Percentiles rank a stretch among this genome's conserved stretches.
These are phyloP conservation scores for Ogataea neopini DNA, from an alignment of 805 yeast genomes.

Conservation along the genomic window DNA sequence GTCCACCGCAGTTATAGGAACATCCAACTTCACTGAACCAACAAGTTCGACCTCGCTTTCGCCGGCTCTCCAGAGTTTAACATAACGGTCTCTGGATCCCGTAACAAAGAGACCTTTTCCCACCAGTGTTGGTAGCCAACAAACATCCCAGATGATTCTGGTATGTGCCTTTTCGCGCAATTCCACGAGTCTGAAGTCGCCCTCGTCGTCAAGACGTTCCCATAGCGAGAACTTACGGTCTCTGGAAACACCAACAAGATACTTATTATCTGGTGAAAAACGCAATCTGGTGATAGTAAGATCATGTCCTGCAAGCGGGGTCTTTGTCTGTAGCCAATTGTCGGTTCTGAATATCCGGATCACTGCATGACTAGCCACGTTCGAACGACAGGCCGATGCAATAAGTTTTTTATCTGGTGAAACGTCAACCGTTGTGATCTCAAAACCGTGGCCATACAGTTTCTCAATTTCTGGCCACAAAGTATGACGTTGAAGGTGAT, in stretches of 20 bases:
- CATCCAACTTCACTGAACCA: slow-evolving; percentile 44
- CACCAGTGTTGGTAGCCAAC: slow-evolving; percentile 67
- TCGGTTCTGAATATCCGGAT: slow-evolving; percentile 69
- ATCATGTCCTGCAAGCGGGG: slow-evolving; percentile 68
- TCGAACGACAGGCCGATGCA: slow-evolving; percentile 92
- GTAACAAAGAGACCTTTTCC: slow-evolving; percentile 63
- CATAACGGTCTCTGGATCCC: slow-evolving; percentile 77
- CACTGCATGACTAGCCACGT: slow-evolving; percentile 80
- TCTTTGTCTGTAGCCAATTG: slow-evolving; percentile 60
- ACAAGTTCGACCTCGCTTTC: slow-evolving; percentile 35
- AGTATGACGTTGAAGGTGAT: slow-evolving; percentile 86
- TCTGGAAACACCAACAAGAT: slow-evolving; percentile 77
- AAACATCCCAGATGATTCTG: slow-evolving; percentile 93
- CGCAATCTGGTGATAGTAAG: slow-evolving; percentile 82
- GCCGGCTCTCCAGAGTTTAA: slow-evolving; percentile 64
- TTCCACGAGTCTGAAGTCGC: slow-evolving; percentile 30
- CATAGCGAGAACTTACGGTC: slow-evolving; percentile 86
- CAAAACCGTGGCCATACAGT: slow-evolving; percentile 97
- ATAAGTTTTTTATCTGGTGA: slow-evolving; percentile 62
- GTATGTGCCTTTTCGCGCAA: slow-evolving; percentile 73
- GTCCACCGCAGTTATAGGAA: slow-evolving; percentile 70
- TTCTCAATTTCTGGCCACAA: slow-evolving; percentile 95
- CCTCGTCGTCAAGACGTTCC: slow-evolving; percentile 41
- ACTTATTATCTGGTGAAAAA: slow-evolving; percentile 68
- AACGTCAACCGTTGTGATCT: slow-evolving; percentile 75